Conservation (phyloP, 192 early-diverging fungal species). For the Funneliformis geosporum region DNA sequence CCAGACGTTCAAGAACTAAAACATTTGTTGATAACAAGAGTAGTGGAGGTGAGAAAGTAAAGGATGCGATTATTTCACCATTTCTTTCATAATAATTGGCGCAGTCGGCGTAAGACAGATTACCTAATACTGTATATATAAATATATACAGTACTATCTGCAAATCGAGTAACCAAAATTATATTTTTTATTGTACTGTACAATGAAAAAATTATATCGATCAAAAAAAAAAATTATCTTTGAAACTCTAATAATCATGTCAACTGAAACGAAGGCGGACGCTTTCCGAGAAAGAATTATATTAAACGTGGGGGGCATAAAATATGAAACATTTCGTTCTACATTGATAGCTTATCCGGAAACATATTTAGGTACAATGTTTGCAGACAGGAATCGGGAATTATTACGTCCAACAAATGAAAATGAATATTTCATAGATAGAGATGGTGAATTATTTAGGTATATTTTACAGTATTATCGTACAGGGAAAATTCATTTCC, state of each 20-base stretch:
- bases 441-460: neutral
- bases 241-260: neutral
- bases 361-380: constrained; percentile 17
- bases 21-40: too few relatives aligned
- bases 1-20: too few relatives aligned
- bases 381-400: neutral
- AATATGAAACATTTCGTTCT: constrained; percentile 14
- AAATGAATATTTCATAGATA: constrained; percentile 9
- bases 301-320: constrained; percentile 7
- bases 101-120: too few relatives aligned
- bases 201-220: too few relatives aligned
- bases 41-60: too few relatives aligned
- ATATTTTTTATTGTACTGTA: too few relatives aligned
- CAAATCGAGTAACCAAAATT: too few relatives aligned
- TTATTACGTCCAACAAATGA: neutral
- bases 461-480: constrained; percentile 21
- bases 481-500: neutral
- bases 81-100: too few relatives aligned
- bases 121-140: too few relatives aligned
- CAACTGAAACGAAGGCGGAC: neutral
- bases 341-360: neutral
- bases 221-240: too few relatives aligned
- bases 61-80: too few relatives aligned
- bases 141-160: too few relatives aligned
- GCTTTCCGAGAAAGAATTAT: constrained; percentile 12